These are phyloP conservation scores for Colletotrichum shisoi DNA, from an alignment of 2,329 filamentous ascomycete genomes.

Conservation along the genomic window DNA sequence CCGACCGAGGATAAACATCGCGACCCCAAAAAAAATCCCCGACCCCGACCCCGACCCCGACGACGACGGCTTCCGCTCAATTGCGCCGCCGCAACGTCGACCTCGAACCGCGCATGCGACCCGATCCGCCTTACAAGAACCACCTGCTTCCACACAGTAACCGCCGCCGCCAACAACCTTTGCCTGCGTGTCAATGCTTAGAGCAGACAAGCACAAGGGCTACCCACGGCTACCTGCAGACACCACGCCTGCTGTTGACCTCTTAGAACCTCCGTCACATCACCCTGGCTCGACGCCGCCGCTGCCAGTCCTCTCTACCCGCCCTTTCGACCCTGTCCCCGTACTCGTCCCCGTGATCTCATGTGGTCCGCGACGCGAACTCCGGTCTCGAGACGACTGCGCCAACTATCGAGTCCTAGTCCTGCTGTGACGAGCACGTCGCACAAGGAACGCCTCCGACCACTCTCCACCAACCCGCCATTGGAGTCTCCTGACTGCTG, in stretches of 20 bases:
- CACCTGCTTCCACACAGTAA: constrained; percentile 14
- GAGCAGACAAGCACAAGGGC: constrained; percentile 33
- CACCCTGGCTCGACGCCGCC: constrained; percentile 25
- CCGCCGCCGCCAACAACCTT: constrained; percentile 20
- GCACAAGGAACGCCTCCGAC: constrained; percentile 47
- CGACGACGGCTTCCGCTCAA: constrained; percentile 21
- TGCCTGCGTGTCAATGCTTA: constrained; percentile 35
- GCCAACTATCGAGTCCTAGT: constrained; percentile 40
- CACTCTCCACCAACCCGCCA: constrained; percentile 46
- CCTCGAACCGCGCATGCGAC: constrained; percentile 14
- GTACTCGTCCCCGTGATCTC: constrained; percentile 37
- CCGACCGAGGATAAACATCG: constrained; percentile 40
- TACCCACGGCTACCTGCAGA: constrained; percentile 39
- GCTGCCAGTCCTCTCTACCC: constrained; percentile 29
- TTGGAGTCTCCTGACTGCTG: constrained; percentile 46
- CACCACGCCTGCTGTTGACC: constrained; percentile 30
- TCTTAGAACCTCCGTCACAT: constrained; percentile 36
- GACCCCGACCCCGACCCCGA: constrained; percentile 11
- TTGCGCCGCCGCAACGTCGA: constrained; percentile 19
- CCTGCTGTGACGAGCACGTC: constrained; percentile 42
- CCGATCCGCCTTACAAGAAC: constrained; percentile 1
- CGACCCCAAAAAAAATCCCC: constrained; percentile 21
- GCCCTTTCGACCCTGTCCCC: constrained; percentile 19
- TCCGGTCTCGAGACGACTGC: constrained; percentile 38
- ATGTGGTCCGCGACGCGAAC: constrained; percentile 39